These are phyloP conservation scores for Boletus sp. DNA, from an alignment of 768 basidiomycete genomes.

Conservation along the genomic window DNA sequence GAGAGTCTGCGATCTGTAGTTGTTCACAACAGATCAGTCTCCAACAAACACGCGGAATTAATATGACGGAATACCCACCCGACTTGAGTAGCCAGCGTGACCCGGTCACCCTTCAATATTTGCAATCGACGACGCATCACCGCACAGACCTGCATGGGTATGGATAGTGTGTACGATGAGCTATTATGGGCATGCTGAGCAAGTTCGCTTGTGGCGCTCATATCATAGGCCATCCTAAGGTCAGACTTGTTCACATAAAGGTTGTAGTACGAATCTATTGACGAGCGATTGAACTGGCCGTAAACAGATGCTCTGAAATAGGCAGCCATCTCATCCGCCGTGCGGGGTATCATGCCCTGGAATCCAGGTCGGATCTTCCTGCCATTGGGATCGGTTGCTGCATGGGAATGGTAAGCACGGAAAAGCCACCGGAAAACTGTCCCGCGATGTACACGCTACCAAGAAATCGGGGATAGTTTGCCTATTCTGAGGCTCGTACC, in stretches of 20 bases:
- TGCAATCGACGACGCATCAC: slow-evolving; percentile 46
- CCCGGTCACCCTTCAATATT: slow-evolving; percentile 42
- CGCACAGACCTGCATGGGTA: slow-evolving; percentile 42
- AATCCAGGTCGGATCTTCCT: slow-evolving; percentile 49
- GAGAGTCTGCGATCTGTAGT: slow-evolving; percentile 35
- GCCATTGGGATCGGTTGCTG: slow-evolving; percentile 57
- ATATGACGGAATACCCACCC: slow-evolving; percentile 28
- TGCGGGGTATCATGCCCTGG: slow-evolving; percentile 43
- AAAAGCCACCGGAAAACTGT: slow-evolving; percentile 15
- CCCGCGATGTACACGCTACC: slow-evolving; percentile 39
- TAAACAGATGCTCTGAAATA: slow-evolving; percentile 43
- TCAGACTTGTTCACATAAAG: slow-evolving; percentile 47
- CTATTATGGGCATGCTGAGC: slow-evolving; percentile 41
- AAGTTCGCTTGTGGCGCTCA: slow-evolving; percentile 51
- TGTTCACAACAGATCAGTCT: background rate
- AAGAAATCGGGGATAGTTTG: slow-evolving; percentile 65
- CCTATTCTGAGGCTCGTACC: slow-evolving; percentile 50
- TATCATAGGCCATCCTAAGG: slow-evolving; percentile 41
- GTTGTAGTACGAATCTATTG: slow-evolving; percentile 44
- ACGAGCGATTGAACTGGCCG: slow-evolving; percentile 42
- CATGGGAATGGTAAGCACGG: background rate
- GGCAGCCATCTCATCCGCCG: slow-evolving; percentile 56
- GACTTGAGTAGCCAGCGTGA: slow-evolving; percentile 34
- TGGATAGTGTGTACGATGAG: slow-evolving; percentile 46
- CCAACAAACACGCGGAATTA: background rate